phyloP scores from a whole-genome alignment of 148 eudicot genomes.

The Tetragonia tetragonoides region DNA sequence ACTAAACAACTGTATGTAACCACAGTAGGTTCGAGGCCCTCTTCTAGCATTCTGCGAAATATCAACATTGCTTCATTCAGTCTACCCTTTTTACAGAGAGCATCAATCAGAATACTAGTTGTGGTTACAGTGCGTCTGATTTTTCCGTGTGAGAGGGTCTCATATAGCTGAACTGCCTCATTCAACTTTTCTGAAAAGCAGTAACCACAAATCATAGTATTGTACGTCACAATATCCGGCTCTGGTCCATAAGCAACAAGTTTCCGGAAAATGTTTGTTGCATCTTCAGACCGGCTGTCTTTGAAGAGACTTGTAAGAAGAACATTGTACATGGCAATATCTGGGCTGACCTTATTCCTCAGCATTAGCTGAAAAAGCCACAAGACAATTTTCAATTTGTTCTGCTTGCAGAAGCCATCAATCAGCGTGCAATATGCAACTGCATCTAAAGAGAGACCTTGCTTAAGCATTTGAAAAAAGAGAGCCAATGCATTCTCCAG shows the following conservation, averaged over 20 bases:
- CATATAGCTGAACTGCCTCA: slow-evolving; percentile 47
- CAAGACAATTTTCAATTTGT: slow-evolving; percentile 31
- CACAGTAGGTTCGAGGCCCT: slow-evolving; percentile 46
- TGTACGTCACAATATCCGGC: slow-evolving; percentile 62
- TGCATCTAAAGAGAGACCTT: slow-evolving; percentile 35
- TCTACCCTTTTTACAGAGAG: slow-evolving; percentile 52
- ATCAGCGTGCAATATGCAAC: slow-evolving; percentile 58
- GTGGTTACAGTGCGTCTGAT: slow-evolving; percentile 43
- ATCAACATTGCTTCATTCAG: slow-evolving; percentile 45
- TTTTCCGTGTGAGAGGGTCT: slow-evolving; percentile 30
- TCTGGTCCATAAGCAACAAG: slow-evolving; percentile 40
- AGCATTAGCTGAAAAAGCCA: slow-evolving; percentile 46
- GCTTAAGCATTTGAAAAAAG: slow-evolving; percentile 47
- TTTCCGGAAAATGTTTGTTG: slow-evolving; percentile 30
- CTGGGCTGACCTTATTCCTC: slow-evolving; percentile 40
- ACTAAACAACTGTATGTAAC: slow-evolving; percentile 59
- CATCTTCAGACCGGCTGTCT: slow-evolving; percentile 30
- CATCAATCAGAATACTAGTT: slow-evolving; percentile 46
- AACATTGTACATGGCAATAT: slow-evolving; percentile 53
- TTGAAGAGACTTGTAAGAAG: slow-evolving; percentile 48
- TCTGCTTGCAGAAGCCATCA: slow-evolving; percentile 47
- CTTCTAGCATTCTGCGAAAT: slow-evolving; percentile 41
- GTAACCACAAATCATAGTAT: slow-evolving; percentile 57
- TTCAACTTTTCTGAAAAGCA: slow-evolving; percentile 41
- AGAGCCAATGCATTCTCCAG: slow-evolving; percentile 35